These are phyloP conservation scores for Alternaria conjuncta DNA, from an alignment of 2,329 filamentous ascomycete genomes.

Conservation along the genomic window DNA sequence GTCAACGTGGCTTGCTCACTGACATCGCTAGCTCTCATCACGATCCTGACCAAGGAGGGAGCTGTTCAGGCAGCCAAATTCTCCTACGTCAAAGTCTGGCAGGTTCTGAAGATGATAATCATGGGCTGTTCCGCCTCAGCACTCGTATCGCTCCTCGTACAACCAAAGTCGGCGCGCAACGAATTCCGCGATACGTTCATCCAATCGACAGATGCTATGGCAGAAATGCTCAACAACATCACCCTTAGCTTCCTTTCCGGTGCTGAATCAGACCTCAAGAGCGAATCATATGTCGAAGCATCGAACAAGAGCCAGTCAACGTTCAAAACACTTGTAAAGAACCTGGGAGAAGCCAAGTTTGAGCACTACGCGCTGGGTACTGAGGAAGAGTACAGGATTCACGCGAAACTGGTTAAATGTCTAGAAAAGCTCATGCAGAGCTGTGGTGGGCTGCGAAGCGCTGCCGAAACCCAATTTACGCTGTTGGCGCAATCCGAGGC, in stretches of 20 bases:
- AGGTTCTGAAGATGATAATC: constrained; percentile 61
- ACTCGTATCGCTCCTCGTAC: constrained; percentile 68
- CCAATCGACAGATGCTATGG: constrained; percentile 75
- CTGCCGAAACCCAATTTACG: constrained; percentile 86
- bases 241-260: constrained; percentile 84
- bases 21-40: constrained; percentile 86
- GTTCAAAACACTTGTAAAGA: constrained; percentile 74
- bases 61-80: constrained; percentile 83
- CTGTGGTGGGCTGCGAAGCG: constrained; percentile 87
- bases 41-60: constrained; percentile 88
- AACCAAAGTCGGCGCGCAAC: constrained; percentile 77
- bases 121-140: constrained; percentile 64
- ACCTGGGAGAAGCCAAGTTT: constrained; percentile 83
- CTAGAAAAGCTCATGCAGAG: constrained; percentile 86
- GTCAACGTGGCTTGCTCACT: constrained; percentile 82
- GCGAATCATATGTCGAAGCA: constrained; percentile 68
- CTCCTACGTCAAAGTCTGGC: constrained; percentile 82
- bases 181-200: constrained; percentile 77
- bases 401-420: constrained; percentile 80
- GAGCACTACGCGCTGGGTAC: constrained; percentile 85
- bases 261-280: constrained; percentile 76
- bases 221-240: constrained; percentile 81
- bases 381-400: constrained; percentile 78
- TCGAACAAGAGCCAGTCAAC: constrained; percentile 69
- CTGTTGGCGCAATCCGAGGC: constrained; percentile 70